Base-by-base conservation (phyloP, 1,284 basidiomycete species). In the Anthracocystis walkeri region DNA sequence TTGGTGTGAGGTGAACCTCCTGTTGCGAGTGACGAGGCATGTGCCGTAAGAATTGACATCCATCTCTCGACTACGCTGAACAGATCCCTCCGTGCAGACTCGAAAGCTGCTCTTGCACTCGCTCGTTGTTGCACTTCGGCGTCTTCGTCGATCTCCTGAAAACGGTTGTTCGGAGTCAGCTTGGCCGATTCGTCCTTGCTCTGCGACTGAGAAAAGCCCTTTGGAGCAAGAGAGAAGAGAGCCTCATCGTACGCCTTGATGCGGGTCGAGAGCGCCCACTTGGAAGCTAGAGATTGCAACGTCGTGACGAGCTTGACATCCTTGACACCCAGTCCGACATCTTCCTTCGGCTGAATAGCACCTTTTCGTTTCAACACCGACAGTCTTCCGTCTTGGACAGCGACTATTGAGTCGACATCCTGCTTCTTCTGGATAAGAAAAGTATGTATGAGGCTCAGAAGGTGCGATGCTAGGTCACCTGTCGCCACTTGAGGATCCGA, bases 261-360 rank as follows among this genome's bases (percentile, higher is more conserved):
- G 14, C 70, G 62, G 1, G 65, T 55, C 1, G 52, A 51, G 4
- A 77, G 66, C 5, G 70, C 69, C 75, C 75, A 77, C 23, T 52
- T 38, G 12, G 60, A 62, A 21, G 66, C 62, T 1, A 77, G 56
- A 11, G 75, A 66, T 14, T 66, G 69, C 40, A 77, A 29, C 20
- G 66, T 77, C 2, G 65, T 65, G 56, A 69, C 57, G 31, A 73
- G 60, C 56, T 70, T 77, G 48, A 69, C 56, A 33, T 77, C 70
- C 62, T 67, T 66, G 38, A 73, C 35, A 7, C 75, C 75, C 12
- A 77, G 56, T 11, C 70, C 70, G 11, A 77, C 66, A 33, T 73
- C 70, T 50, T 76, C 74, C 45, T 61, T 66, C 4, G 64, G 60
- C 59, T 69, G 66, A 3, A 60, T 31, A 38, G 35, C 35, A 25